phyloP scores from a whole-genome alignment of 1,284 basidiomycete genomes.

The Pholiota adiposa region DNA sequence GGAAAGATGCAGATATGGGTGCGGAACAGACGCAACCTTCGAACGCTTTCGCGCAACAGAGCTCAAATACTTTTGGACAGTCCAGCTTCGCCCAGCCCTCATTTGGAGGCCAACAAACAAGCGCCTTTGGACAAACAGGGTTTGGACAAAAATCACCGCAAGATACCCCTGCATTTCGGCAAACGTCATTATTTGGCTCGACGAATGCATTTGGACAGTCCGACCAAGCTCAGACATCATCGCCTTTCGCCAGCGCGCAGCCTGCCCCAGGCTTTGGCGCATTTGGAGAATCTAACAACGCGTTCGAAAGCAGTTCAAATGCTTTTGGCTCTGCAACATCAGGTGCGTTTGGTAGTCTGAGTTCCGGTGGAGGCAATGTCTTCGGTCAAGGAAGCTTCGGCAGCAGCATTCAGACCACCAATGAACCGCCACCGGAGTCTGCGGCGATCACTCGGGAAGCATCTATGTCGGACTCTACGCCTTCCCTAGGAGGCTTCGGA shows the following conservation, averaged over 20 bases:
- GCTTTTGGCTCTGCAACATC: conserved; percentile 20
- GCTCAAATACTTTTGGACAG: conserved; percentile 28
- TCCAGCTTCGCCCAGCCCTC: conserved; percentile 28
- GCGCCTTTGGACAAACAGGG: conserved; percentile 20
- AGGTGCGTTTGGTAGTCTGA: conserved; percentile 17
- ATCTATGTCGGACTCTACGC: conserved; percentile 42
- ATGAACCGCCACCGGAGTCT: conserved; percentile 9
- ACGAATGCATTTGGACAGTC: conserved; percentile 21
- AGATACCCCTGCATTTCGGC: conserved; percentile 26
- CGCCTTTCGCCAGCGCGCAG: conserved; percentile 31
- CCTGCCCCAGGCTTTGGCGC: conserved; percentile 47
- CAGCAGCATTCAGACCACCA: neutral
- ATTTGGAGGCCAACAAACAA: conserved; percentile 22
- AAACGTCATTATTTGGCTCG: conserved; percentile 19
- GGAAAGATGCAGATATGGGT: conserved; percentile 25
- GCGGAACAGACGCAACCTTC: conserved; percentile 23
- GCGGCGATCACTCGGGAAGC: conserved; percentile 28
- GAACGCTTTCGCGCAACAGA: conserved; percentile 22
- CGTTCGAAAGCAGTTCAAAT: conserved; percentile 24
- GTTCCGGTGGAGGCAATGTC: conserved; percentile 13
- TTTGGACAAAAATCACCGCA: conserved; percentile 21
- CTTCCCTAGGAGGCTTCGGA: conserved; percentile 38
- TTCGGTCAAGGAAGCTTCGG: conserved; percentile 26
- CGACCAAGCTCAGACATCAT: conserved; percentile 15
- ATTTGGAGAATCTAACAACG: conserved; percentile 33